A percentile compares a stretch with the other conserved stretches of the same genome.
Evolutionary conservation across 2,329 filamentous ascomycete genomes (phyloP).

Genomic region (Orbilia oligospora): DNA sequence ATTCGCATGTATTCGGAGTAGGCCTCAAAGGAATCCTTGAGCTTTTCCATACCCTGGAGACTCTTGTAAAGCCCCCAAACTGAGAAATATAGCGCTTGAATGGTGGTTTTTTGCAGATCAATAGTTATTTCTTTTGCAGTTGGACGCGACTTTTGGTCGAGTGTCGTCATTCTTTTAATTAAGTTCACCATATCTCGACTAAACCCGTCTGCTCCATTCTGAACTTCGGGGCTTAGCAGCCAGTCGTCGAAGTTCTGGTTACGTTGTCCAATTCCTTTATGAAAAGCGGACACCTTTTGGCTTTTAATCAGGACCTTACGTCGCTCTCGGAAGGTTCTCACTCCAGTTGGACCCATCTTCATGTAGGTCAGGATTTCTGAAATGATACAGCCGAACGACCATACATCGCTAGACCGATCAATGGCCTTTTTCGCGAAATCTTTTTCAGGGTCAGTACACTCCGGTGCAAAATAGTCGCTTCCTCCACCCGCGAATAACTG

Average conservation of each 20-base stretch:
- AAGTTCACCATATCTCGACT: slow-evolving; percentile 16
- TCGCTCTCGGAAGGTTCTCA: slow-evolving; percentile 8
- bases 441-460: slow-evolving; percentile 59
- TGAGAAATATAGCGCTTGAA: slow-evolving; percentile 21
- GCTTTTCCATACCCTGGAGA: background rate
- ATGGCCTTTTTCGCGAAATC: slow-evolving; percentile 44
- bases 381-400: slow-evolving; percentile 65
- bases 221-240: background rate
- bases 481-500: slow-evolving; percentile 51
- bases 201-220: background rate
- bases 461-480: slow-evolving; percentile 63
- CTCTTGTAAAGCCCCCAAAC: slow-evolving; percentile 28
- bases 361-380: slow-evolving; percentile 63
- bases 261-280: slow-evolving; percentile 4
- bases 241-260: slow-evolving; percentile 25
- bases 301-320: slow-evolving; percentile 29
- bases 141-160: slow-evolving; percentile 24
- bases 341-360: slow-evolving; percentile 8
- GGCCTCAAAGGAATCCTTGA: slow-evolving; percentile 34
- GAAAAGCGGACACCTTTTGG: slow-evolving; percentile 20
- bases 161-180: slow-evolving; percentile 27
- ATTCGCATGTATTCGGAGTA: slow-evolving; percentile 47
- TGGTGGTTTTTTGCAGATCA: background rate
- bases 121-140: slow-evolving; percentile 22
- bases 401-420: slow-evolving; percentile 63